A percentile compares a stretch with the other conserved stretches of the same genome.
Evolutionary conservation across 2,329 filamentous ascomycete species (phyloP).

Genomic region (Talaromyces albobiverticillius): DNA sequence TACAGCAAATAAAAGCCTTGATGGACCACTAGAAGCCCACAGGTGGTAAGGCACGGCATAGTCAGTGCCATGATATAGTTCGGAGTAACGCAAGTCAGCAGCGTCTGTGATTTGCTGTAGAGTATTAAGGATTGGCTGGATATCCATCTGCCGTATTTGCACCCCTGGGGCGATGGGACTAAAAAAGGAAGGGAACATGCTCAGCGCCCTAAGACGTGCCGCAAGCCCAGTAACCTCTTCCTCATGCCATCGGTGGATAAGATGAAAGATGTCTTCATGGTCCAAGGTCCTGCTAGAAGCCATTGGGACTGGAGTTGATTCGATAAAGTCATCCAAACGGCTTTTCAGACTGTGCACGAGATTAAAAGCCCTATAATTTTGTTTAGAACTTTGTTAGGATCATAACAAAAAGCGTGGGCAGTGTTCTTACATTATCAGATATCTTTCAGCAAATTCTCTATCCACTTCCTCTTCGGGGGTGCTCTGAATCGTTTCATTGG

Average conservation of each 20-base stretch:
- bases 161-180: background rate
- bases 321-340: background rate
- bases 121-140: background rate
- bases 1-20: constrained; percentile 1
- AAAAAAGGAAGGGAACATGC: constrained; percentile 5
- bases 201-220: constrained; percentile 2
- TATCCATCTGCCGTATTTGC: background rate
- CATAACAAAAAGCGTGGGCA: background rate
- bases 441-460: constrained; percentile 4
- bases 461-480: background rate
- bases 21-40: constrained; percentile 7
- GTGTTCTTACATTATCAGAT: constrained; percentile 4
- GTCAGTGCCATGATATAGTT: background rate
- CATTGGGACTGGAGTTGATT: background rate
- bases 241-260: constrained; percentile 2
- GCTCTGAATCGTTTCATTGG: background rate
- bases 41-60: background rate
- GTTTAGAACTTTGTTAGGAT: background rate
- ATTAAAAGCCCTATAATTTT: constrained; percentile 5
- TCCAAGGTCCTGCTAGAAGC: background rate
- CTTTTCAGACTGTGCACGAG: constrained; percentile 3
- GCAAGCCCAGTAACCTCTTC: background rate
- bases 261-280: background rate
- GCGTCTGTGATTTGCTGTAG: constrained; percentile 2
- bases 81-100: background rate